phyloP scores from a whole-genome alignment of 352 stramenopile species.

The Globisporangium alternatum region DNA sequence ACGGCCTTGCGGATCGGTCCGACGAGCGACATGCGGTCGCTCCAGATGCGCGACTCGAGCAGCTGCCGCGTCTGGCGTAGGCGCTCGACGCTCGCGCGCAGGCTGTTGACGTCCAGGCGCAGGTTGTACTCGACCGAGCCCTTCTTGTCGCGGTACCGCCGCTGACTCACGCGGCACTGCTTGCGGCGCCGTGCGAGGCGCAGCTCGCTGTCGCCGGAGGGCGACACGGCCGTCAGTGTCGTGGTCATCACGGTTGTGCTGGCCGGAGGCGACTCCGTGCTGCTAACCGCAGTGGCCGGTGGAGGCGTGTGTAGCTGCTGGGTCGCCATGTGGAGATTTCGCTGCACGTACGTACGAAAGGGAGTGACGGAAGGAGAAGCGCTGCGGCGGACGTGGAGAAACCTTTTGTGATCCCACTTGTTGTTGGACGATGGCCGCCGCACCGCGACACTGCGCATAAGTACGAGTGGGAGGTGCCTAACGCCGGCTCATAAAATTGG shows the following conservation, averaged over 20 bases:
- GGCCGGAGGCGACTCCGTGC: not conserved
- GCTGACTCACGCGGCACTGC: slow-evolving; percentile 68
- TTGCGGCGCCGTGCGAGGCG: slow-evolving; percentile 41
- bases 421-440: not conserved
- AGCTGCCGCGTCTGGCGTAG: slow-evolving; percentile 38
- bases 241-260: not conserved
- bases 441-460: not conserved
- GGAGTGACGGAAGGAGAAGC: no score
- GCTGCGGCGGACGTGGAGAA: not conserved
- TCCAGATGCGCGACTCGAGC: slow-evolving; percentile 45
- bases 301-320: not conserved
- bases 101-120: slow-evolving; percentile 56
- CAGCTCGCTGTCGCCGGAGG: slow-evolving; percentile 13
- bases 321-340: slow-evolving; percentile 4
- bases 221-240: slow-evolving; percentile 2
- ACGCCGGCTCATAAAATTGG: slow-evolving; percentile 7
- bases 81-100: slow-evolving; percentile 55
- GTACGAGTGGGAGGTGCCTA: slow-evolving; percentile 1
- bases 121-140: slow-evolving; percentile 66
- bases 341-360: slow-evolving; percentile 1
- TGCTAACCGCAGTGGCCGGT: not conserved
- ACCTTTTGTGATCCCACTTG: slow-evolving; percentile 9
- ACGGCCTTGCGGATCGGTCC: slow-evolving; percentile 46
- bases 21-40: slow-evolving; percentile 29
- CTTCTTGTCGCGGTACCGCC: slow-evolving; percentile 68